Evolutionary conservation across 371 early-diverging fungal genomes (phyloP), one percentile per base, ranked within the genome.

Genomic region (Syncephalastrum racemosum): DNA sequence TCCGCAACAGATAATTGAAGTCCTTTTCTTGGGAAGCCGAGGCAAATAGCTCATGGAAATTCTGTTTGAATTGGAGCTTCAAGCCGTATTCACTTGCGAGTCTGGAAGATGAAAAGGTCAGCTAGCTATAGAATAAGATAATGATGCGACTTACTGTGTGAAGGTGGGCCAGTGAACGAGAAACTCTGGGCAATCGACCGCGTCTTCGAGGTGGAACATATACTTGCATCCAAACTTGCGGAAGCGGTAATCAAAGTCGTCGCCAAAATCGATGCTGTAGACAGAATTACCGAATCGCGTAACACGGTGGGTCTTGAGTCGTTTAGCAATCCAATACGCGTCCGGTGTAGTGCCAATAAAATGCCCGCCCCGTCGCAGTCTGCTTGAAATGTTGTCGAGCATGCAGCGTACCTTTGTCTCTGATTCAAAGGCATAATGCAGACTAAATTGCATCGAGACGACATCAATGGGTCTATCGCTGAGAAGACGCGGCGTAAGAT

Each of bases 101-200:
- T 43, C 91, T 89, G 62, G 41, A 19, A 40, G 75, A 62, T 20
- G 12, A 19, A 22, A 5, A 10, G 43, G 43, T 42, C 4, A 39
- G 46, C 3, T n/a, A n/a, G n/a, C 7, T 27, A 40, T n/a, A 14
- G 19, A 13, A 40, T 19, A 45, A 31, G 14, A 54, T 46, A 7
- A 31, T 5, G 19, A 43, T 16, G 36, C 14, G 16, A 62, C 75
- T 60, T 80, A 92, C 94, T 59, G 74, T 64, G 79, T 77, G 59
- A 95, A 83, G 0, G 86, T 90, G 1, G 82, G 85, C 68, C 93
- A 91, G 53, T 94, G 90, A 0, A 97, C 90, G 23, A 99, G 75
- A 71, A 95, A 99, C 74, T 99, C 99, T 1, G 97, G 94, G 67
- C 99, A 98, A 65, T 96, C 93, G 3, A 99, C 92, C 0, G 99